Evolutionary conservation across 495 filamentous ascomycete species (phyloP), one percentile per base, ranked within the genome.

Genomic region (Lineolata rhizophorae): DNA sequence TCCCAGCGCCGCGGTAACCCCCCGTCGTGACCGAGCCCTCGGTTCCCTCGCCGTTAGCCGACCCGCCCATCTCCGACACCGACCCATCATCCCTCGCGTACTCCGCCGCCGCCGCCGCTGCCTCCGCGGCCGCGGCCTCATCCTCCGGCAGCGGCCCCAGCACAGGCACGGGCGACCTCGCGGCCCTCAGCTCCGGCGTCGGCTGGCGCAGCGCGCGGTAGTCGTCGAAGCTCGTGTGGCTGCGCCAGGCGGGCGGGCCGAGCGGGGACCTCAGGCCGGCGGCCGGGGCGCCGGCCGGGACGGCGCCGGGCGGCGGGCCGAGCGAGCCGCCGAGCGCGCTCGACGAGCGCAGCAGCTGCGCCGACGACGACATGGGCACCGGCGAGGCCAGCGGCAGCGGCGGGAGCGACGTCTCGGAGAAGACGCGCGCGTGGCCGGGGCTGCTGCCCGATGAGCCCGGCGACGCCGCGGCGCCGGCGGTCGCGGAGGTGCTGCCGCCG

Each of bases 1-100:
- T 11, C 67, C 70, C 17, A 56, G 50, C 11, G 70, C 64, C 34
- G 65, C 48, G 30, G 50, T 57, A 2, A 70, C 37, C 4, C 48
- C 53, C 28, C 29, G 6, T 11, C 28, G 18, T 50, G 49, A n/a
- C 54, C 52, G 19, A 47, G 35, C 8, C 22, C 9, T 8, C 9
- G 22, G n/a, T 26, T n/a, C n/a, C 9, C 22, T 8, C 22, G n/a
- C 8, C 8, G 22, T 26, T n/a, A n/a, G n/a, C n/a, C n/a, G n/a
- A 25, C 6, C n/a, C 22, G 22, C 6, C 22, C 6, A n/a, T 25
- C 6, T 25, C 6, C 22, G 22, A 6, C 6, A 25, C 22, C 22
- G 22, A n/a, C n/a, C 6, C 22, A 25, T 6, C 22, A n/a, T n/a
- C 22, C 6, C 22, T 6, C 22, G 6, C 22, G 22, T n/a, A 25